These are phyloP conservation scores for Globisporangium viniferum DNA, from an alignment of 352 stramenopile species.

Conservation along the genomic window DNA sequence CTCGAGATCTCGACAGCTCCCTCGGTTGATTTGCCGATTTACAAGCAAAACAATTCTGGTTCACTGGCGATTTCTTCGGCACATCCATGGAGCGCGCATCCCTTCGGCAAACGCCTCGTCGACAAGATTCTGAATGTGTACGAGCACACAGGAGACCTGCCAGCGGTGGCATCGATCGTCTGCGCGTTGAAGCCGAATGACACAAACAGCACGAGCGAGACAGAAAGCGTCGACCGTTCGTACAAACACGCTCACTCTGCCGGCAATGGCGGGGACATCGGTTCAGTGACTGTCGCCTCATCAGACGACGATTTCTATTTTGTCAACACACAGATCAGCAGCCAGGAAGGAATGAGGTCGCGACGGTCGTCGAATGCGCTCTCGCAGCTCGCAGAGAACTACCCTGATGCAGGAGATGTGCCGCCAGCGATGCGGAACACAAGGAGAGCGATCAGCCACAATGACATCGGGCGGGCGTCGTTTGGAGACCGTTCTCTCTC, in stretches of 20 bases:
- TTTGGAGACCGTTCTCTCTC: conserved; percentile 19
- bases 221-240: background rate
- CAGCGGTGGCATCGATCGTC: conserved; percentile 74
- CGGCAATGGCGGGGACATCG: background rate
- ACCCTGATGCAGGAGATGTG: conserved; percentile 28
- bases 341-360: conserved; percentile 13
- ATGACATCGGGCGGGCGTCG: conserved; percentile 30
- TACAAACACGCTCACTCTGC: conserved; percentile 1
- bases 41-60: conserved; percentile 25
- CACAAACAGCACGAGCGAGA: conserved; percentile 9
- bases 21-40: conserved; percentile 44
- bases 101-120: conserved; percentile 73
- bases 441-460: conserved; percentile 66
- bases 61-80: conserved; percentile 32
- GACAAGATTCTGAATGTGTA: conserved; percentile 79
- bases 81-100: conserved; percentile 76
- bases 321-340: conserved; percentile 5
- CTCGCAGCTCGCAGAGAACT: conserved; percentile 20
- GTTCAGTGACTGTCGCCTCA: conserved; percentile 9
- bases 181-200: conserved; percentile 54
- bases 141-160: conserved; percentile 72
- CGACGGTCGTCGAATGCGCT: conserved; percentile 38
- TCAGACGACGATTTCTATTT: conserved; percentile 21
- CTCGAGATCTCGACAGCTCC: conserved; percentile 66
- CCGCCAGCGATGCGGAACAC: conserved; percentile 48